Percentiles rank a stretch among this genome's conserved stretches.
Evolutionary conservation across 257 asterid genomes (phyloP).

Genomic region (Paulownia fortunei): DNA sequence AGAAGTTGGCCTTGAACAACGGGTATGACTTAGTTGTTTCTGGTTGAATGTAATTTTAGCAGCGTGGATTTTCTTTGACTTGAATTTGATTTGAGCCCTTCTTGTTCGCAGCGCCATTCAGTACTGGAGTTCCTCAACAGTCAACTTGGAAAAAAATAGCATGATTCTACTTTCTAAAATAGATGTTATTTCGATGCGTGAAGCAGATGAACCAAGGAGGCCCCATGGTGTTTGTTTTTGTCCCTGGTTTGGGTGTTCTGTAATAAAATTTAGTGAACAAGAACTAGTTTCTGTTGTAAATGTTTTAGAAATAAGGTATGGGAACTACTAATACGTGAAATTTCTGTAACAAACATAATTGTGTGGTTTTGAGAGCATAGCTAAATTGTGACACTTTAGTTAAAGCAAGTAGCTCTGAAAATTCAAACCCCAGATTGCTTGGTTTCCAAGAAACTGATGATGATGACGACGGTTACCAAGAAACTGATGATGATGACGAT

Average conservation of each 20-base stretch:
- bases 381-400: neutral
- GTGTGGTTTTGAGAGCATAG: neutral
- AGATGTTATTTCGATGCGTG: conserved; percentile 1
- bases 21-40: conserved; percentile 48
- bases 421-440: neutral
- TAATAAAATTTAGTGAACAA: conserved; percentile 29
- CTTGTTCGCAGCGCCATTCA: conserved; percentile 71
- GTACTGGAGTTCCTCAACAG: conserved; percentile 74
- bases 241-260: conserved; percentile 20
- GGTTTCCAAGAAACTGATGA: neutral
- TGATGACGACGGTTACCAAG: too few species aligned
- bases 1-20: conserved; percentile 67
- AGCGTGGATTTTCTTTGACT: neutral
- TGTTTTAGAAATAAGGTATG: conserved; percentile 31
- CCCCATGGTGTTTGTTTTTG: neutral
- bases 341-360: conserved; percentile 2
- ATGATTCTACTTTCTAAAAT: conserved; percentile 16
- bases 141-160: conserved; percentile 55
- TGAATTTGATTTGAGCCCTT: conserved; percentile 20
- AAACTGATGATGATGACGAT: neutral
- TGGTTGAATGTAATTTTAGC: neutral
- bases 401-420: neutral
- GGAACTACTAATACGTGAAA: conserved; percentile 16
- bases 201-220: conserved; percentile 14
- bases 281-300: conserved; percentile 41